These are phyloP conservation scores for Chalciporus sphaerocephalus DNA, from an alignment of 768 basidiomycete species.

Conservation along the genomic window DNA sequence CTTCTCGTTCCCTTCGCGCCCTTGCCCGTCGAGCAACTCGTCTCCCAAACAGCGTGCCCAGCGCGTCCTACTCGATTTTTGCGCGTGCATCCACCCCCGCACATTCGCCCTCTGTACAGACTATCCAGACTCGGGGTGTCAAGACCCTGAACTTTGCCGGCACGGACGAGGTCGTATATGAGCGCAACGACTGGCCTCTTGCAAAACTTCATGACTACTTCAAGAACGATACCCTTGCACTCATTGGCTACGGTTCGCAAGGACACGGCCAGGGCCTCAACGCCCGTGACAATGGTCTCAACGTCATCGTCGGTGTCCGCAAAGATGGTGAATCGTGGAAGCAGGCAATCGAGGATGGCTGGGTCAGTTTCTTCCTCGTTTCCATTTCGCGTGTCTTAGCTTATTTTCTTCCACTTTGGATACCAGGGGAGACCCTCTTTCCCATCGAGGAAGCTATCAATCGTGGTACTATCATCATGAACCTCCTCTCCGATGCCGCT, in stretches of 20 bases:
- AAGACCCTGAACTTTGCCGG: constrained; percentile 98
- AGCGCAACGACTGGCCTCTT: constrained; percentile 96
- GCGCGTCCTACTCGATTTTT: constrained; percentile 68
- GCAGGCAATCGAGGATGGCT: constrained; percentile 92
- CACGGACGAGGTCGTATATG: constrained; percentile 88
- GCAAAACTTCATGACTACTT: constrained; percentile 99
- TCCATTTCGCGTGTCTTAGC: neutral
- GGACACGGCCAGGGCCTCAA: constrained; percentile 99
- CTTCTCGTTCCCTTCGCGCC: constrained; percentile 59
- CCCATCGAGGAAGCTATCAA: constrained; percentile 97
- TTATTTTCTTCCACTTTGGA: constrained; percentile 38
- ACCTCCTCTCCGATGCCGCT: constrained; percentile 98
- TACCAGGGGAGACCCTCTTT: constrained; percentile 97
- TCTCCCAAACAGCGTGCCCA: constrained; percentile 38
- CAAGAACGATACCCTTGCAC: constrained; percentile 98
- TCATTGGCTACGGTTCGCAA: constrained; percentile 98
- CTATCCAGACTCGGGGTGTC: constrained; percentile 62
- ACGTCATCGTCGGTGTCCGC: constrained; percentile 97
- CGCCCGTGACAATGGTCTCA: constrained; percentile 97
- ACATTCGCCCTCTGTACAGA: constrained; percentile 36
- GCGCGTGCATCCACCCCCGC: constrained; percentile 38
- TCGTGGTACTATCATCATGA: constrained; percentile 98
- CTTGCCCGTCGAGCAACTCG: constrained; percentile 51
- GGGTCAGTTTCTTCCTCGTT: constrained; percentile 50
- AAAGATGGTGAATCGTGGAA: constrained; percentile 96